Conservation (phyloP, 2,329 filamentous ascomycete species). For the Venturia oleaginea region DNA sequence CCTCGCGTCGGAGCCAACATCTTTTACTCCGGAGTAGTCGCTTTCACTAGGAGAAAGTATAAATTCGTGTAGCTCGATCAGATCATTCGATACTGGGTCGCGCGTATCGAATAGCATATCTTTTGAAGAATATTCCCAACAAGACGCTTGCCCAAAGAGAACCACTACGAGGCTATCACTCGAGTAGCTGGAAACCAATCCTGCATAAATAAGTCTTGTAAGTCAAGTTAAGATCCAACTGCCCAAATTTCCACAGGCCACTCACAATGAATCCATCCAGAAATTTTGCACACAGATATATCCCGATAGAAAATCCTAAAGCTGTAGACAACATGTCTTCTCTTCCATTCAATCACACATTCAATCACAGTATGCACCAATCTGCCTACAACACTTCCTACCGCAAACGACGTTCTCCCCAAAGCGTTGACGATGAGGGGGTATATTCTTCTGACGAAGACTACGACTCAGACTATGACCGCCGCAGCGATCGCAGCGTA, state of each 20-base stretch:
- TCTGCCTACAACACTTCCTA: conserved; percentile 1
- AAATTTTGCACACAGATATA: neutral
- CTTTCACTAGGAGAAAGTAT: neutral
- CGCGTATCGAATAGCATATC: neutral
- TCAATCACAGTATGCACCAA: conserved; percentile 8
- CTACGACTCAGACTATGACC: conserved; percentile 2
- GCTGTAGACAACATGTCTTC: neutral
- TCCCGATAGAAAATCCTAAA: neutral
- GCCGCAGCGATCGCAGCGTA: neutral
- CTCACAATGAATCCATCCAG: neutral
- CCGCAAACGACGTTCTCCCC: neutral
- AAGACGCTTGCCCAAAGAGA: neutral
- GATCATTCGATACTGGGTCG: neutral
- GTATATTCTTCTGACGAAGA: neutral
- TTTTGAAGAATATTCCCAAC: neutral
- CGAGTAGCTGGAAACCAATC: neutral
- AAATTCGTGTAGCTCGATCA: neutral
- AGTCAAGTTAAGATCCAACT: neutral
- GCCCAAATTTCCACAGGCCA: neutral
- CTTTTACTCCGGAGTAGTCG: neutral
- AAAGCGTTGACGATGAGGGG: neutral
- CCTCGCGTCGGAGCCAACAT: neutral
- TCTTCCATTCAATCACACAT: conserved; percentile 2
- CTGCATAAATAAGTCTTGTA: neutral
- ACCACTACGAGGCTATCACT: neutral